Evolutionary conservation across 257 asterid species (phyloP), one percentile per base, ranked within the genome.

Genomic region (Fraxinus quadrangulata): DNA sequence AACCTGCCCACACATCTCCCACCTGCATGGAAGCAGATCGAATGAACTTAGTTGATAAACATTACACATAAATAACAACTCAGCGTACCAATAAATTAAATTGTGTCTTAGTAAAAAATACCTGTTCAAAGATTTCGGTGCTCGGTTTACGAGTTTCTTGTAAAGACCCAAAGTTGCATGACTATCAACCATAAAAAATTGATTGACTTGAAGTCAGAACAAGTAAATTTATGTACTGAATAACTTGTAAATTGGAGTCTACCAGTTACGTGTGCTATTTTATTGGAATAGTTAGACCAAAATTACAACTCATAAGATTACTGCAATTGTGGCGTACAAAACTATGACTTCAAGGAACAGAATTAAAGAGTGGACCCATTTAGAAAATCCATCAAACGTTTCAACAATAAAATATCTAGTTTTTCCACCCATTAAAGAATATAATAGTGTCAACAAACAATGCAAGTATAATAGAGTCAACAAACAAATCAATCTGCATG

Each of bases 1-100:
- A 73, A 95, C 98, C 89, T 95, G 99, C 81, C 99, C 99, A 75
- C 99, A 95, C 97, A 88, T 91, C 94, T 95, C 99, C 99, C 99
- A 95, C 87, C 99, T 93, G 90, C 86, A 86, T 26, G 72, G 67
- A 68, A 65, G 74, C 71, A 68, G 78, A 73, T 51, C 31, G 7
- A 40, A 61, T 28, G 36, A 77, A 40, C 23, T 49, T 2, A 26
- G 59, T 21, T 34, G 14, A 21, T 21, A 76, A 28, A 49, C 21
- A 78, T 19, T 66, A 19, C 31, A 66, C 23, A 59, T n/a, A 70
- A 61, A 12, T 13, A 59, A 5, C 67, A 61, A 23, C 7, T 61
- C 24, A 61, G 17, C 1, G 31, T 10, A 21, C 16, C 67, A 61
- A 61, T 23, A 23, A 8, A 61, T 23, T 61, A 61, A 61, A 70